A percentile compares a stretch with the other conserved stretches of the same genome.
These are phyloP conservation scores for Mycena sp. DNA, from an alignment of 1,284 basidiomycete genomes.

Conservation along the genomic window DNA sequence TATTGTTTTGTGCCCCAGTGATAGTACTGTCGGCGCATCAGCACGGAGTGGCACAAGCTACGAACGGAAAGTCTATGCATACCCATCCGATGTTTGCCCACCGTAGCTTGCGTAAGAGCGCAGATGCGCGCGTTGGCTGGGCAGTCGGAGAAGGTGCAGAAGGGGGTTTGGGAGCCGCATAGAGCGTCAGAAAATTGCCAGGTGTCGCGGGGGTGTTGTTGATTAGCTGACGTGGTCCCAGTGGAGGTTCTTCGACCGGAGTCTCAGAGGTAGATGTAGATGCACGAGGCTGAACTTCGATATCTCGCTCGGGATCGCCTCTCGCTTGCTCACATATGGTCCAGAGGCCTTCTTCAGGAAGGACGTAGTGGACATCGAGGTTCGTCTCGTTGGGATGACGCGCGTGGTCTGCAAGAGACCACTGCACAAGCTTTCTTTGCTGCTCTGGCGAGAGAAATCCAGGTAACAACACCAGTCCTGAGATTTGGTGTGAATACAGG, in stretches of 20 bases:
- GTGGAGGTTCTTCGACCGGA: constrained; percentile 33
- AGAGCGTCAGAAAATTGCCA: constrained; percentile 56
- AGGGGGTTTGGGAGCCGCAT: constrained; percentile 62
- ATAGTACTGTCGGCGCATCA: constrained; percentile 63
- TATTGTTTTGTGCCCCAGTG: constrained; percentile 95
- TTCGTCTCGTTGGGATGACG: constrained; percentile 86
- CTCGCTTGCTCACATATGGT: constrained; percentile 34
- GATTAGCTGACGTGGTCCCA: constrained; percentile 73
- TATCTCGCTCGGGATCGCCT: constrained; percentile 35
- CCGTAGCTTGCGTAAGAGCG: constrained; percentile 76
- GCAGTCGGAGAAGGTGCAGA: constrained; percentile 66
- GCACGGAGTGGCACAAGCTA: not conserved
- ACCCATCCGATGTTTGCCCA: constrained; percentile 92
- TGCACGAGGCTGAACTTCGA: constrained; percentile 52
- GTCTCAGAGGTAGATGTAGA: constrained; percentile 36
- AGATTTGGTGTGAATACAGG: constrained; percentile 31
- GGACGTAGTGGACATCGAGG: constrained; percentile 83
- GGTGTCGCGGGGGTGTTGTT: constrained; percentile 70
- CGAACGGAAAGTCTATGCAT: not conserved
- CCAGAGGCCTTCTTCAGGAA: constrained; percentile 82
- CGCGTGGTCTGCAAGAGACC: constrained; percentile 81
- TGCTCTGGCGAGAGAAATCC: constrained; percentile 66
- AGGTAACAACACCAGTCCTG: constrained; percentile 87
- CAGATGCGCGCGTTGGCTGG: constrained; percentile 53
- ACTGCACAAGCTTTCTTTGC: constrained; percentile 74